Evolutionary conservation across 2,329 filamentous ascomycete species (phyloP).

Genomic region (Ascochyta pisi): DNA sequence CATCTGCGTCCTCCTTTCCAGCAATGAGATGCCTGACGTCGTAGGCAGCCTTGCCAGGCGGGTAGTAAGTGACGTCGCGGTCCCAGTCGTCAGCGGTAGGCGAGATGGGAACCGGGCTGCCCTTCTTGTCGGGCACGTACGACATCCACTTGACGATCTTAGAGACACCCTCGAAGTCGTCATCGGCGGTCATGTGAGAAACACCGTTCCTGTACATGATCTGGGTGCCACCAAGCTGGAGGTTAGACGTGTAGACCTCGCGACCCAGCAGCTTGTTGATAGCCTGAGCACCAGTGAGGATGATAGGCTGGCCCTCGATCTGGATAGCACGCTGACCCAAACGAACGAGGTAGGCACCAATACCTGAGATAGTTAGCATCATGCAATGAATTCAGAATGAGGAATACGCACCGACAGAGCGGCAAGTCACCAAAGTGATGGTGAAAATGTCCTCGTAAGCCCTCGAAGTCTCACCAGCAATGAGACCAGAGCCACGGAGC

Average conservation of each 20-base stretch:
- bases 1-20: conserved; percentile 84
- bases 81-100: conserved; percentile 89
- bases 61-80: conserved; percentile 83
- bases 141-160: conserved; percentile 99
- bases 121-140: conserved; percentile 94
- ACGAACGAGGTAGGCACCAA: conserved; percentile 97
- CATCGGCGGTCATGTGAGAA: conserved; percentile 96
- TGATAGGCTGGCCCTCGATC: conserved; percentile 98
- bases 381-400: background rate
- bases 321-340: conserved; percentile 98
- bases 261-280: conserved; percentile 98
- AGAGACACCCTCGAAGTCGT: conserved; percentile 96
- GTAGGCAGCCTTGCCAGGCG: conserved; percentile 82
- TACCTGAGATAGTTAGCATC: conserved; percentile 64
- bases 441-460: conserved; percentile 99
- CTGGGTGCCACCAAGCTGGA: conserved; percentile 99
- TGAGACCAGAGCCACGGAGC: conserved; percentile 94
- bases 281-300: conserved; percentile 94
- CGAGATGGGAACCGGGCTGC: conserved; percentile 89
- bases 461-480: conserved; percentile 94
- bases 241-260: conserved; percentile 98
- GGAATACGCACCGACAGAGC: conserved; percentile 77
- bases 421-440: conserved; percentile 94
- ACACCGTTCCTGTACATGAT: conserved; percentile 99
- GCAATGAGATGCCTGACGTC: conserved; percentile 94